A percentile compares a stretch with the other conserved stretches of the same genome.
These are phyloP conservation scores for Buddleja alternifolia DNA, from an alignment of 257 asterid species.

Conservation along the genomic window DNA sequence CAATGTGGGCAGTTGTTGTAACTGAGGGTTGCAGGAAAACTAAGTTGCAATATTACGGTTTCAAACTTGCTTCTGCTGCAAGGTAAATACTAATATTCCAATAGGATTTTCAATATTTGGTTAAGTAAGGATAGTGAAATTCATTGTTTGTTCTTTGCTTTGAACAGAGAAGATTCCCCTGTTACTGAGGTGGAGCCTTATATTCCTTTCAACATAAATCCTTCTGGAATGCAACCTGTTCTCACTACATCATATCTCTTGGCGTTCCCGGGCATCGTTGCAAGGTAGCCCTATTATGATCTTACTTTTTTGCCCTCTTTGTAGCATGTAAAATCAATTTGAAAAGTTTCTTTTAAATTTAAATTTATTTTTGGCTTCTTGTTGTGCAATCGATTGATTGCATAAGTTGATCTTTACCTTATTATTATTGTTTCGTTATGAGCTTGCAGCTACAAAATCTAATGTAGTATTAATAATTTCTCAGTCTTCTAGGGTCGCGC, in stretches of 20 bases:
- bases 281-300: slow-evolving; percentile 50
- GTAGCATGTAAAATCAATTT: slow-evolving; percentile 6
- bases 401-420: background rate
- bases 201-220: slow-evolving; percentile 98
- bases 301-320: background rate
- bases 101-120: too few species aligned
- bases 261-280: slow-evolving; percentile 92
- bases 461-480: slow-evolving; percentile 22
- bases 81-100: slow-evolving; percentile 65
- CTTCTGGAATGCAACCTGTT: slow-evolving; percentile 99
- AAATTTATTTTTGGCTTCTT: too few species aligned
- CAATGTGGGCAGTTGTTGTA: slow-evolving; percentile 95
- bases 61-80: slow-evolving; percentile 91
- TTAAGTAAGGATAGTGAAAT: too few species aligned
- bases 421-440: slow-evolving; percentile 8
- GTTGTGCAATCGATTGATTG: background rate
- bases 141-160: slow-evolving; percentile 25
- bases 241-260: slow-evolving; percentile 90
- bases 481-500: slow-evolving; percentile 79
- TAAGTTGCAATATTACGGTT: slow-evolving; percentile 95
- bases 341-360: background rate
- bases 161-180: slow-evolving; percentile 81
- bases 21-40: slow-evolving; percentile 98
- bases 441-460: slow-evolving; percentile 32
- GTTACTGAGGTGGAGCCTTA: slow-evolving; percentile 96